Conservation (phyloP, 2,329 filamentous ascomycete genomes). For the Pseudocercospora cruenta region DNA sequence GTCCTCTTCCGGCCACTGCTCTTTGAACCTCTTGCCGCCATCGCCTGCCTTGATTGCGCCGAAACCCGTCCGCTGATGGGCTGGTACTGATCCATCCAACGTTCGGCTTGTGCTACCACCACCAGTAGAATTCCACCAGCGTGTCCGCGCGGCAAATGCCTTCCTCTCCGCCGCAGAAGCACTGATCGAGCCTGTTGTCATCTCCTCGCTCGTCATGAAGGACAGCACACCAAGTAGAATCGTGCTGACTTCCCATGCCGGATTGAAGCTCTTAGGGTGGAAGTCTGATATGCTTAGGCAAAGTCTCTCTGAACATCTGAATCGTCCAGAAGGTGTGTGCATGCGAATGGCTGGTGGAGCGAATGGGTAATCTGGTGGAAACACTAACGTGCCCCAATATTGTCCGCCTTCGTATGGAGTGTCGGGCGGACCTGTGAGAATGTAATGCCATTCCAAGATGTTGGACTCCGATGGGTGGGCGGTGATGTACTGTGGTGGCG, state of each 20-base stretch:
- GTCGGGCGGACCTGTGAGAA: conserved; percentile 89
- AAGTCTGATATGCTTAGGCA: conserved; percentile 97
- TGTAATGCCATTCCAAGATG: conserved; percentile 50
- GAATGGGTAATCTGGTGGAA: conserved; percentile 95
- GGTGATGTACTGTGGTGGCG: conserved; percentile 40
- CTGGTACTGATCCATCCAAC: conserved; percentile 41
- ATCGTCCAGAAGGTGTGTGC: conserved; percentile 95
- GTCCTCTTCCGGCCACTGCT: conserved; percentile 89
- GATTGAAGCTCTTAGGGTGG: conserved; percentile 97
- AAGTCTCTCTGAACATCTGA: conserved; percentile 87
- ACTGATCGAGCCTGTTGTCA: conserved; percentile 90
- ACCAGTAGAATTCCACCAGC: conserved; percentile 97
- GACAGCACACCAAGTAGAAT: conserved; percentile 92
- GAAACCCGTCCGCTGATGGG: conserved; percentile 64
- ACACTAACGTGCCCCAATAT: conserved; percentile 97
- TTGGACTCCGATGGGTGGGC: conserved; percentile 40
- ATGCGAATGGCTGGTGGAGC: conserved; percentile 96
- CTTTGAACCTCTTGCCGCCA: conserved; percentile 84
- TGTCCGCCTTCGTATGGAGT: conserved; percentile 94
- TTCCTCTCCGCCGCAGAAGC: conserved; percentile 77
- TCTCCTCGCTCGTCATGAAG: conserved; percentile 99
- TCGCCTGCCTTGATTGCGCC: conserved; percentile 84
- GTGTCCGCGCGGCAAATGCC: conserved; percentile 73
- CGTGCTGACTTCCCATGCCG: conserved; percentile 96
- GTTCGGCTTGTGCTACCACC: conserved; percentile 69